phyloP scores from a whole-genome alignment of 352 stramenopile species.

The Phytophthora aleatoria region DNA sequence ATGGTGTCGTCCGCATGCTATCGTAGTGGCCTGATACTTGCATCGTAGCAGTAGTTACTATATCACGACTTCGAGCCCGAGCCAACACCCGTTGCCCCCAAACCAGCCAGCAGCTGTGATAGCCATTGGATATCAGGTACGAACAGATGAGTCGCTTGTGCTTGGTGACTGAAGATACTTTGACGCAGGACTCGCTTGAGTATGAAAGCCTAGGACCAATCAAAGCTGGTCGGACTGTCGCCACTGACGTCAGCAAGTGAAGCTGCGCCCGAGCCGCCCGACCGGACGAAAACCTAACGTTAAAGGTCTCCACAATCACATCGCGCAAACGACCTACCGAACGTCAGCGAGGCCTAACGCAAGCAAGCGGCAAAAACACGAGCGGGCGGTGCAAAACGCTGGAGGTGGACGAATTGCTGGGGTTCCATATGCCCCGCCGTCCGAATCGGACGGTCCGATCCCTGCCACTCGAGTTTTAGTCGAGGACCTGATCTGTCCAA shows the following conservation, averaged over 20 bases:
- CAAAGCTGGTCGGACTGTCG: slow-evolving; percentile 26
- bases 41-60: not conserved
- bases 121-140: slow-evolving; percentile 23
- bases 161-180: slow-evolving; percentile 5
- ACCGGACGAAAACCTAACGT: slow-evolving; percentile 25
- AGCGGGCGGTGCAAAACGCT: slow-evolving; percentile 11
- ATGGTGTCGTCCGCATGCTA: slow-evolving; percentile 13
- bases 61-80: not conserved
- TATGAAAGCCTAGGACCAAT: slow-evolving; percentile 21
- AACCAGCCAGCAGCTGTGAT: slow-evolving; percentile 1
- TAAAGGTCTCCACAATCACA: slow-evolving; percentile 23
- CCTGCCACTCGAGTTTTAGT: slow-evolving; percentile 32
- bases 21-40: not conserved
- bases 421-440: not conserved
- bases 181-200: slow-evolving; percentile 7
- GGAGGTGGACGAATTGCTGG: slow-evolving; percentile 18
- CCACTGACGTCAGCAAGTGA: slow-evolving; percentile 27
- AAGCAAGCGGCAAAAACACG: slow-evolving; percentile 35
- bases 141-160: slow-evolving; percentile 15
- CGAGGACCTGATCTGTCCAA: slow-evolving; percentile 19
- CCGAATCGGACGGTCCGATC: slow-evolving; percentile 1
- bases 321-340: slow-evolving; percentile 7
- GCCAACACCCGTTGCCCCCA: not conserved
- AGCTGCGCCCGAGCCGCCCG: slow-evolving; percentile 16
- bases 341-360: slow-evolving; percentile 18